A percentile compares a stretch with the other conserved stretches of the same genome.
Conservation (phyloP, 345 rosid genomes). For the Eucalyptus victrix region DNA sequence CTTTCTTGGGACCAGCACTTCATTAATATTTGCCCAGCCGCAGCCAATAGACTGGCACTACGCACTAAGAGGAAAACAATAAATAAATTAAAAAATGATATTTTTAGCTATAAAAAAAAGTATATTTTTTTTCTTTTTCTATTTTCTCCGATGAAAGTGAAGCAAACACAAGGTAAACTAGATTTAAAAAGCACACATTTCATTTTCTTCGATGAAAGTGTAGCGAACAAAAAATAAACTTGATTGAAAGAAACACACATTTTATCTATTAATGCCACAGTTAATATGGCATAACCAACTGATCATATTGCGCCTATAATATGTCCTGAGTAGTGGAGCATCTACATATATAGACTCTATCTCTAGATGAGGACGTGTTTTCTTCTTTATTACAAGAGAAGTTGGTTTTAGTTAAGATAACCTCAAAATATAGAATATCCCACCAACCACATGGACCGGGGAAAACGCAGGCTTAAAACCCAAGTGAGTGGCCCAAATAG, state of each 20-base stretch:
- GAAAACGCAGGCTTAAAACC: not conserved
- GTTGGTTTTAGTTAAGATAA: not conserved
- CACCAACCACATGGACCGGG: not conserved
- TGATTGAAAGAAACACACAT: not conserved
- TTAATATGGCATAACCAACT: not conserved
- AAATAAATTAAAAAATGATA: not conserved
- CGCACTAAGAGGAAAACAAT: not conserved
- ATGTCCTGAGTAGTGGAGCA: not conserved
- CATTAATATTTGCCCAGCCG: not conserved
- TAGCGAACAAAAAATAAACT: not conserved
- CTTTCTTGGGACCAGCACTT: not conserved
- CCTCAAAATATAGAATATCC: not conserved
- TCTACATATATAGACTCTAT: not conserved
- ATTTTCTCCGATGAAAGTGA: not conserved
- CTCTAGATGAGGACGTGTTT: not conserved
- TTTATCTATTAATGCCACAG: not conserved
- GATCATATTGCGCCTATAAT: not conserved
- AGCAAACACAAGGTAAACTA: not conserved
- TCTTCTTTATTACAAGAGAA: not conserved
- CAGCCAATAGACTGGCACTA: not conserved
- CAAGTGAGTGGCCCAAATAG: not conserved
- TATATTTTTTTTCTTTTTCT: not conserved
- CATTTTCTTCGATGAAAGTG: not conserved
- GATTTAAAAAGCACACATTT: not conserved
- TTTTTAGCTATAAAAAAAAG: not conserved